Evolutionary conservation across 129 eudicot species (phyloP).

Genomic region (Erigeron canadensis): DNA sequence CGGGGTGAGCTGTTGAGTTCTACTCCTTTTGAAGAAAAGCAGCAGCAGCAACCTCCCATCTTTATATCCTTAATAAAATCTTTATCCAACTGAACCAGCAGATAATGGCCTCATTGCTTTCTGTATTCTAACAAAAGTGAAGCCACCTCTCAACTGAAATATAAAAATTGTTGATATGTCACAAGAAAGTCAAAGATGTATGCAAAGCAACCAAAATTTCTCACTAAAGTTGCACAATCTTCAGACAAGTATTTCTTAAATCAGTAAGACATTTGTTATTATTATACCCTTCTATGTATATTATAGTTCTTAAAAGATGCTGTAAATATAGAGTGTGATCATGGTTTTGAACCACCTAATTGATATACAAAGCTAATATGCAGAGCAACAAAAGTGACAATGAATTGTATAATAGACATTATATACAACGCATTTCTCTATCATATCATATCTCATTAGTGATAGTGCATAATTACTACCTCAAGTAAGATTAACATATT

Average conservation of each 20-base stretch:
- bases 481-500: background rate
- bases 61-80: constrained; percentile 21
- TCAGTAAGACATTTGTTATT: no score
- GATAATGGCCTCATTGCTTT: constrained; percentile 35
- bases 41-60: constrained; percentile 77
- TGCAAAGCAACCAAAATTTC: background rate
- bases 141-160: constrained; percentile 32
- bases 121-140: constrained; percentile 30
- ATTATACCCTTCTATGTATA: background rate
- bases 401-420: background rate
- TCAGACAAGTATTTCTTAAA: background rate
- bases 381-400: background rate
- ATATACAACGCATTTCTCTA: background rate
- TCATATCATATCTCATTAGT: background rate
- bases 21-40: constrained; percentile 63
- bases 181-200: constrained; percentile 11
- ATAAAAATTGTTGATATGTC: background rate
- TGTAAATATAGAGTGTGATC: no score
- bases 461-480: background rate
- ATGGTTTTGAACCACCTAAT: background rate
- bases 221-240: background rate
- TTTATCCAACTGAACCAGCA: constrained; percentile 30
- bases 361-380: background rate
- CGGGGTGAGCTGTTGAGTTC: constrained; percentile 55
- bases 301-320: background rate